phyloP scores from a whole-genome alignment of 306 rosid species.

The Trichosanthes truncata region DNA sequence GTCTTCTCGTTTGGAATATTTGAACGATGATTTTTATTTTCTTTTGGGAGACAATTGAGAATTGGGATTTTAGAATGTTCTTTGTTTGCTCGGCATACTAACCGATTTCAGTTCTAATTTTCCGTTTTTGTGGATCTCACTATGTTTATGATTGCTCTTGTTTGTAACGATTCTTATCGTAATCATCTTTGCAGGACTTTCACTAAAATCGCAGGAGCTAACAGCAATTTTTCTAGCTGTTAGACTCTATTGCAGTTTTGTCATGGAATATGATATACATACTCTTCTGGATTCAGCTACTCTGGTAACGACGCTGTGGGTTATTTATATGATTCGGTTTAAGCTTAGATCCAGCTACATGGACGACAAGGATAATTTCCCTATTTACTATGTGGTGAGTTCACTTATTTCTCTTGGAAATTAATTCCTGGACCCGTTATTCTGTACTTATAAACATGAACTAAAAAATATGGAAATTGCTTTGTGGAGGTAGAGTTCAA shows the following conservation, averaged over 20 bases:
- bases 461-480: background rate
- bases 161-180: background rate
- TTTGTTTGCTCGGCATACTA: background rate
- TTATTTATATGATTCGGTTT: constrained; percentile 62
- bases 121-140: background rate
- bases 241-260: constrained; percentile 74
- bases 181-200: constrained; percentile 40
- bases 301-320: constrained; percentile 61
- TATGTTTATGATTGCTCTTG: background rate
- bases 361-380: constrained; percentile 59
- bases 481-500: background rate
- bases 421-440: background rate
- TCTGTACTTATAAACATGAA: background rate
- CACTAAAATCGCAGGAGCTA: constrained; percentile 71
- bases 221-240: constrained; percentile 66
- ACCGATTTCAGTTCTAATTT: background rate
- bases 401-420: background rate
- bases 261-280: constrained; percentile 75
- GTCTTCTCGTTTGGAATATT: background rate
- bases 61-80: background rate
- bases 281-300: constrained; percentile 66
- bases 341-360: constrained; percentile 54
- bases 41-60: background rate
- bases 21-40: background rate
- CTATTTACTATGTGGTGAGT: constrained; percentile 56